Base-by-base conservation (phyloP, 169 alveolate species). In the Plasmodium relictum region DNA sequence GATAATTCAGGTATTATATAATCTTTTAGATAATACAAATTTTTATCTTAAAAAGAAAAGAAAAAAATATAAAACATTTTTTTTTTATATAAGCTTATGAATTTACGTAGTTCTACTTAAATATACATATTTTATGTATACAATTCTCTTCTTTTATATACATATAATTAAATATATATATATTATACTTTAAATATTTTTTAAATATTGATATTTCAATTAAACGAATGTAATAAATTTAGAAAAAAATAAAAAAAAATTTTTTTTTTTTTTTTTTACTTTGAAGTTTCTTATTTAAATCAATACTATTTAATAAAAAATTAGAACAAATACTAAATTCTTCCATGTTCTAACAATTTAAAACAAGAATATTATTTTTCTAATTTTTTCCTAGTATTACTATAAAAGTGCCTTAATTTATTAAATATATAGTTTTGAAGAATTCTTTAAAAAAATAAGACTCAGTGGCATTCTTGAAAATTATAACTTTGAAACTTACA, bases 31-130 rank as follows among this genome's bases (percentile, higher is more conserved):
- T 56, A 61, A 18, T 78, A 78, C 45, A 78, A 26, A 6, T 37
- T n/a, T 26, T 63, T 41, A 58, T 78, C 89, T 78, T 78, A 66
- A 24, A 41, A 56, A 41, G 52, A 56, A 42, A 66, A 48, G 61
- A 26, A 65, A 72, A 50, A 52, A 59, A 10, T 18, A 16, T 41
- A n/a, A 39, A 16, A 26, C 42, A 16, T 18, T 41, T 6, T 68
- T 24, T 31, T 31, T 31, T 31, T 16, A 42, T 59, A 26, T 6
- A 18, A 24, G 10, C 10, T 39, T 20, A 44, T 42, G 8, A 8
- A 45, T 39, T 12, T 31, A 20, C 24, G 9, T 3, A 31, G 39
- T 31, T 31, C 3, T 31, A 31, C 3, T 31, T 58, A 59, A 54
- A 39, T 41, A 22, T 69, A 42, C 44, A 65, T 39, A 65, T 39